Conservation (phyloP, 1,284 basidiomycete species). For the Meripilus lineatus region DNA sequence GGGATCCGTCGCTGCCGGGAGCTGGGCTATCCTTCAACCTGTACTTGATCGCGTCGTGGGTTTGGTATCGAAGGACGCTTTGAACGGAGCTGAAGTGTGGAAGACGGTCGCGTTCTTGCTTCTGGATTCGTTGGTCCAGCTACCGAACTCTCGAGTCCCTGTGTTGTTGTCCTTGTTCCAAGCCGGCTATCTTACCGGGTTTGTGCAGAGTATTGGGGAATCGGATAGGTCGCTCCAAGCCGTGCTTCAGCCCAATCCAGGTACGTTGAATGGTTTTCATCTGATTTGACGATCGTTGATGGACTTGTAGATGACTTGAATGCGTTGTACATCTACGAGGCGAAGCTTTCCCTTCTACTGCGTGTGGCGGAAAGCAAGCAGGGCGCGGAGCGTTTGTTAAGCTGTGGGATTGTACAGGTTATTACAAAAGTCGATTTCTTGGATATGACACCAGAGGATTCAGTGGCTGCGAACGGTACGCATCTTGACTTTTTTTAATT, state of each 20-base stretch:
- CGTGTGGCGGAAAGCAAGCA: constrained; percentile 77
- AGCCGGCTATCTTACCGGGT: constrained; percentile 80
- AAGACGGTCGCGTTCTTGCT: constrained; percentile 91
- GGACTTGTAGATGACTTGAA: constrained; percentile 75
- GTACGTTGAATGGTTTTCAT: constrained; percentile 33
- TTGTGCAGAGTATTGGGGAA: constrained; percentile 83
- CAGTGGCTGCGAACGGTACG: constrained; percentile 79
- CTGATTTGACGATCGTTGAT: background rate
- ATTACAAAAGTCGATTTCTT: constrained; percentile 86
- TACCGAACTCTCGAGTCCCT: constrained; percentile 61
- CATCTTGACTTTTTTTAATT: constrained; percentile 8
- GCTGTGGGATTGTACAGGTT: constrained; percentile 74
- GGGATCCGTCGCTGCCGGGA: constrained; percentile 50
- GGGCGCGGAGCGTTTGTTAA: constrained; percentile 85
- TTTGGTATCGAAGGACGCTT: constrained; percentile 84
- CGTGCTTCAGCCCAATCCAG: constrained; percentile 85
- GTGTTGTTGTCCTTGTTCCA: constrained; percentile 61
- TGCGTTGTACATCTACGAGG: constrained; percentile 91
- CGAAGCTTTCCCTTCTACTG: constrained; percentile 86
- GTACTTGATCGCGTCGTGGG: constrained; percentile 73
- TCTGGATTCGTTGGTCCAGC: constrained; percentile 70
- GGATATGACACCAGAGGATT: constrained; percentile 75
- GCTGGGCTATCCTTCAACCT: constrained; percentile 57
- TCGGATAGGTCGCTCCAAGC: constrained; percentile 76
- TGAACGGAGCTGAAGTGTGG: constrained; percentile 95